A percentile compares a stretch with the other conserved stretches of the same genome.
Evolutionary conservation across 108 stramenopile genomes (phyloP).

Genomic region (Licmophora abbreviata): DNA sequence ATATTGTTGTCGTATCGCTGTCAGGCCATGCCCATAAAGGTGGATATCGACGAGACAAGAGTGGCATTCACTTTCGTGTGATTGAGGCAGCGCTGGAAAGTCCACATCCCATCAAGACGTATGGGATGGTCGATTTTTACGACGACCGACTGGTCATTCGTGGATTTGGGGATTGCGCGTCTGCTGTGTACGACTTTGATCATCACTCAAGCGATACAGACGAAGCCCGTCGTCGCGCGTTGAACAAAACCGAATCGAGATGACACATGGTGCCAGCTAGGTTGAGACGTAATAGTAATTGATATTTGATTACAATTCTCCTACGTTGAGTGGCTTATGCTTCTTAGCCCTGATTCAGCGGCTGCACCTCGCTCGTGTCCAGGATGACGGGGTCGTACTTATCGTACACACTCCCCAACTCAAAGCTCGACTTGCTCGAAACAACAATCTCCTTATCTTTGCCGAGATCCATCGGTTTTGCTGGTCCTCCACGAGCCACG

Average conservation of each 20-base stretch:
- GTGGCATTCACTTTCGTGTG: slow-evolving; percentile 80
- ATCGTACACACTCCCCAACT: too few relatives aligned
- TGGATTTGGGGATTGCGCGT: slow-evolving; percentile 65
- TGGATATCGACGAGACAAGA: slow-evolving; percentile 62
- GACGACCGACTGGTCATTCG: slow-evolving; percentile 46
- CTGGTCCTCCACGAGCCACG: slow-evolving; percentile 45
- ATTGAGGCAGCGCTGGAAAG: slow-evolving; percentile 72
- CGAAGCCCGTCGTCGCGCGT: too few relatives aligned
- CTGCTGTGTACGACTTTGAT: slow-evolving; percentile 59
- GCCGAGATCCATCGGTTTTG: slow-evolving; percentile 39
- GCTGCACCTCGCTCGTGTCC: too few relatives aligned
- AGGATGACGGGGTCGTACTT: too few relatives aligned
- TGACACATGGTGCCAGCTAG: too few relatives aligned
- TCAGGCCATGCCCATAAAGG: slow-evolving; percentile 79
- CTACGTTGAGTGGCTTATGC: too few relatives aligned
- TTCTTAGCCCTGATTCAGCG: too few relatives aligned
- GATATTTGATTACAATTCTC: too few relatives aligned
- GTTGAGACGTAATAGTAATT: too few relatives aligned
- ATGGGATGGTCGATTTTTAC: slow-evolving; percentile 61
- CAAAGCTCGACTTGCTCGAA: too few relatives aligned
- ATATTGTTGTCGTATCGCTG: slow-evolving; percentile 64
- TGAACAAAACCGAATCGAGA: too few relatives aligned
- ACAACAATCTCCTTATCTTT: slow-evolving; percentile 61
- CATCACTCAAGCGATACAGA: slow-evolving; percentile 11
- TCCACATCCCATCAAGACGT: slow-evolving; percentile 50